Evolutionary conservation across 2,329 filamentous ascomycete genomes (phyloP), one percentile per base, ranked within the genome.

Genomic region (Blumeria graminis): DNA sequence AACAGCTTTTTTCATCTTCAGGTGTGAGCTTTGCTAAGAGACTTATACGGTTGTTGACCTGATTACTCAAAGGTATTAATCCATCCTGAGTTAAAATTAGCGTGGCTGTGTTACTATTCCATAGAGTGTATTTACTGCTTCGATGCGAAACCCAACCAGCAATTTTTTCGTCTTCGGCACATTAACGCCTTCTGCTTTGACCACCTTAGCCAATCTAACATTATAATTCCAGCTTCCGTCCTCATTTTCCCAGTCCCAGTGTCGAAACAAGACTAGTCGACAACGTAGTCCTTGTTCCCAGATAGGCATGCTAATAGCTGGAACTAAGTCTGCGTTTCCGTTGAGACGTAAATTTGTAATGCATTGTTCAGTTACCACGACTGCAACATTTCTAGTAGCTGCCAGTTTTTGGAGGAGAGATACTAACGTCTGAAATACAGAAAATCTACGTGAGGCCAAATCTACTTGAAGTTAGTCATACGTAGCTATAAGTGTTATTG

Each of bases 281-380:
- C 80, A 84, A 59, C 79, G 77, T 39, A 94, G 72, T 35, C 80
- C 82, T 60, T 78, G 80, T 59, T 94, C 88, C 89, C 89, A 95
- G 45, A 84, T 78, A 18, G 74, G 74, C 13, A 84, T 81, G 57
- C 82, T 82, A 60, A 95, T 74, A 43, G 86, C 80, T 14, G 88
- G 84, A 56, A 82, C 76, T 53, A 96, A 71, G 10, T 82, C 76
- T 13, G 88, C 84, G 61, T 74, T 76, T 61, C 71, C 74, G 60
- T 76, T 81, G 3, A 73, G 72, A 59, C 83, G 80, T 69, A 93
- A 82, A 61, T 81, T 84, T n/a, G 86, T 93, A 45, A 82, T 83
- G 58, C 84, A 86, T 65, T 93, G 88, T 39, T 81, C 87, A 53
- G 88, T 74, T 18, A 92, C 67, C 2, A 94, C 71, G 45, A 94